Base-by-base conservation (phyloP, 2,329 filamentous ascomycete genomes). In the Drechmeria coniospora region DNA sequence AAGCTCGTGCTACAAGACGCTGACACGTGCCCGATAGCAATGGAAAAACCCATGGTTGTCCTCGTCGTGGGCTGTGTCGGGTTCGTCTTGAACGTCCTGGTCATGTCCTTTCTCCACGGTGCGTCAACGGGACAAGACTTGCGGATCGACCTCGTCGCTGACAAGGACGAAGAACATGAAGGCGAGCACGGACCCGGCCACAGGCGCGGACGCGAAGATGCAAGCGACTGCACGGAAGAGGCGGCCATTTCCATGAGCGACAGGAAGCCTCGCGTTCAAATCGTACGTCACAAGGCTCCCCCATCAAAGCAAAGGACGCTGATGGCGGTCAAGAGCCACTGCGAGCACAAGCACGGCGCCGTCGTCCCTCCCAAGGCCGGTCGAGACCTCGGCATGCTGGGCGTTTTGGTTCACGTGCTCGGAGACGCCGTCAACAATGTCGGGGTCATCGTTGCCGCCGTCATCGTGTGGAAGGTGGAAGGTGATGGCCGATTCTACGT, bases 371-470 rank as follows among this genome's bases (percentile, higher is more conserved):
- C 49, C 28, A 33, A 39, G 10, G 56, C 53, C 1, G 57, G 57
- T 1, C 60, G 59, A 32, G 74, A 84, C 43, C 56, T 84, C n/a
- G 76, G 73, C 8, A 75, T 81, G 59, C 54, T 79, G 35, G 78
- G 74, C 2, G 76, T 80, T 1, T 43, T 84, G 8, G 51, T 80
- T 10, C 79, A 86, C 41, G 66, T 84, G 15, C 42, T 79, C 3
- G 74, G 77, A 18, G 79, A 86, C 41, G 75, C 76, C 5, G 59
- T 78, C 36, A 84, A 83, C 53, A 86, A 86, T 39, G 48, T 83
- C 8, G 78, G 77, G 8, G 78, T 86, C 33, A 81, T 83, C 26
- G 56, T 75, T 20, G 67, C 77, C 1, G 76, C 74, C 0, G 42
- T 75, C 2, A 59, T 81, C 18, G 77, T 84, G 45, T 82, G 76